Percentiles rank a stretch among this genome's conserved stretches.
These are phyloP conservation scores for Colletotrichum sidae DNA, from an alignment of 2,329 filamentous ascomycete species.

Conservation along the genomic window DNA sequence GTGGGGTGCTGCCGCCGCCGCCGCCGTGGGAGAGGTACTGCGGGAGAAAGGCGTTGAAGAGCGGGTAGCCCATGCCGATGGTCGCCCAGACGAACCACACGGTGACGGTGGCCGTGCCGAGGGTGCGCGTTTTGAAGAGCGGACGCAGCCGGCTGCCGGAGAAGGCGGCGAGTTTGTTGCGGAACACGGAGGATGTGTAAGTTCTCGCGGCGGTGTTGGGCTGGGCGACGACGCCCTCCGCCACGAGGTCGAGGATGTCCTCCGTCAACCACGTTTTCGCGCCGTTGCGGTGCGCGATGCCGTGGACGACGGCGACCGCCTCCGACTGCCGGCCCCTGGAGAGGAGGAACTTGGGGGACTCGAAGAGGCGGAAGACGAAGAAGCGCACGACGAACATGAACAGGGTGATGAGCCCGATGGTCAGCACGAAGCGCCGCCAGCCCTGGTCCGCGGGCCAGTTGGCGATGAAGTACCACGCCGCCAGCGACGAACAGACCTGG, in stretches of 20 bases:
- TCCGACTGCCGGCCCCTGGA: conserved; percentile 81
- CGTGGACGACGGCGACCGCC: conserved; percentile 83
- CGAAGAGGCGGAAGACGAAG: conserved; percentile 83
- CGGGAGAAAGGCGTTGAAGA: conserved; percentile 92
- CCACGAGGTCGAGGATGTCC: conserved; percentile 71
- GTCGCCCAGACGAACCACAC: conserved; percentile 86
- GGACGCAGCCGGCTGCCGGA: conserved; percentile 75
- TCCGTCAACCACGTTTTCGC: conserved; percentile 81
- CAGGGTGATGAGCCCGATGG: conserved; percentile 79
- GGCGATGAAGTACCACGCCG: conserved; percentile 82
- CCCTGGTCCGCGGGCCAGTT: conserved; percentile 76
- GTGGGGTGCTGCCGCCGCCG: conserved; percentile 39
- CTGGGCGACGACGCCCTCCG: conserved; percentile 43
- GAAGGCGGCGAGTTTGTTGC: conserved; percentile 72
- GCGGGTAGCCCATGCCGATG: conserved; percentile 87
- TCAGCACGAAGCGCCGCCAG: conserved; percentile 80
- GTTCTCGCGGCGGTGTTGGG: conserved; percentile 33
- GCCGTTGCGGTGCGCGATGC: conserved; percentile 78
- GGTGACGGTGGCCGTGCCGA: conserved; percentile 63
- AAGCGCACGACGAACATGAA: conserved; percentile 83
- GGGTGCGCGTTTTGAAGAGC: conserved; percentile 68
- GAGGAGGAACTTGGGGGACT: conserved; percentile 87
- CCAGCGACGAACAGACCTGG: conserved; percentile 77
- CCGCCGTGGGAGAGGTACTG: conserved; percentile 78
- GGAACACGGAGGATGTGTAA: conserved; percentile 56